Conservation (phyloP, 352 stramenopile genomes). For the Pythium volutum region DNA sequence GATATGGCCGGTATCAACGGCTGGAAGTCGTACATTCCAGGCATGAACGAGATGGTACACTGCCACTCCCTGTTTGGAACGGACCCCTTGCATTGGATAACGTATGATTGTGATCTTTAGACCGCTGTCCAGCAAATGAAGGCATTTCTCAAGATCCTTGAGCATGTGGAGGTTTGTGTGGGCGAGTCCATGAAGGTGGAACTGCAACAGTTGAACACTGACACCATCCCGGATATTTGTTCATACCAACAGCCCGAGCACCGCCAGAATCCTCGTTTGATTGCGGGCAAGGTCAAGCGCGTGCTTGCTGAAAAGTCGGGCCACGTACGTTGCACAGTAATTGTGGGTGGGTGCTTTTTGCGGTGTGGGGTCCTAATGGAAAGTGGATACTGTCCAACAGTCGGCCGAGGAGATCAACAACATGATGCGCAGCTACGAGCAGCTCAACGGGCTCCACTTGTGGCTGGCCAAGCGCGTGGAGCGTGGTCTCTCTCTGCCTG, state of each 20-base stretch:
- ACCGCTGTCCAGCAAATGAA: constrained; percentile 86
- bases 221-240: not conserved
- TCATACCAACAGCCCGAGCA: constrained; percentile 41
- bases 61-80: too few relatives aligned
- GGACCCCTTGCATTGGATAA: not conserved
- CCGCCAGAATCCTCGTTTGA: constrained; percentile 66
- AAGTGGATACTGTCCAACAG: constrained; percentile 24
- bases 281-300: constrained; percentile 84
- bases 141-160: constrained; percentile 73
- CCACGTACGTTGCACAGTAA: constrained; percentile 46
- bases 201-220: not conserved
- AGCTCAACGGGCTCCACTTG: constrained; percentile 65
- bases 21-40: constrained; percentile 79
- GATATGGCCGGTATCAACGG: constrained; percentile 66
- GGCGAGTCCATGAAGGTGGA: not conserved
- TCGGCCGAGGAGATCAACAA: constrained; percentile 85
- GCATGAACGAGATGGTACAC: constrained; percentile 69
- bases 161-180: constrained; percentile 58
- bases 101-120: constrained; percentile 24
- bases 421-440: constrained; percentile 83
- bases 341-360: not conserved
- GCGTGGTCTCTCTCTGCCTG: constrained; percentile 63
- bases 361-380: not conserved
- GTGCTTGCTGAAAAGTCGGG: constrained; percentile 79
- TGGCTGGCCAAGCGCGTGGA: constrained; percentile 84